Base-by-base conservation (phyloP, 371 early-diverging fungal species). In the Mucor velutinosus region DNA sequence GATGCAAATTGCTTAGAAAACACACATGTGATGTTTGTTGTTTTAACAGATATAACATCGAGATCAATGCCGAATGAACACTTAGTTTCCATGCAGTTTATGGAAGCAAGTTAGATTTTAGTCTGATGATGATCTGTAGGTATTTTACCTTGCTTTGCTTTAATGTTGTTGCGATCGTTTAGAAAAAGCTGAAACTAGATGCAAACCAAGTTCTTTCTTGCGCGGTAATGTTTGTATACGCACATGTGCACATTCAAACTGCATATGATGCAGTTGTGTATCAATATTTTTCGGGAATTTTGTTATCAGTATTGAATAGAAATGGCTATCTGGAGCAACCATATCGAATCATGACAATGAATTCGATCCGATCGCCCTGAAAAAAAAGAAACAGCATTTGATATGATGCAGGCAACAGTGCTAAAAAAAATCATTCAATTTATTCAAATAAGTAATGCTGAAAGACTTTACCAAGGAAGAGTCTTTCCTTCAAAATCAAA, bases 401-500 rank as follows among this genome's bases (percentile, higher is more conserved):
- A 6, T 6, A 6, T 30, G 30, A 30, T 30, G 30, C 30, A 30
- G n/a, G n/a, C n/a, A n/a, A n/a, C n/a, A n/a, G n/a, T n/a, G n/a
- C n/a, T n/a, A n/a, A n/a, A n/a, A n/a, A n/a, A n/a, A n/a, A n/a
- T n/a, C n/a, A n/a, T n/a, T n/a, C n/a, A n/a, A n/a, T n/a, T n/a
- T n/a, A n/a, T n/a, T n/a, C n/a, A n/a, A n/a, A n/a, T n/a, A n/a
- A n/a, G n/a, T n/a, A n/a, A n/a, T n/a, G n/a, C n/a, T n/a, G n/a
- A n/a, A n/a, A n/a, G n/a, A n/a, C n/a, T n/a, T 25, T 53, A 74
- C 75, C 75, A 74, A 23, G 67, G 68, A 15, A 71, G n/a, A 11
- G 27, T 33, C 14, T 61, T 35, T 25, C 75, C 71, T 29, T 62
- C 35, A 37, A 58, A 75, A 23, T 66, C 58, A 15, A 65, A 29